phyloP scores from a whole-genome alignment of 2,329 filamentous ascomycete species.

The Colletotrichum eremochloae region DNA sequence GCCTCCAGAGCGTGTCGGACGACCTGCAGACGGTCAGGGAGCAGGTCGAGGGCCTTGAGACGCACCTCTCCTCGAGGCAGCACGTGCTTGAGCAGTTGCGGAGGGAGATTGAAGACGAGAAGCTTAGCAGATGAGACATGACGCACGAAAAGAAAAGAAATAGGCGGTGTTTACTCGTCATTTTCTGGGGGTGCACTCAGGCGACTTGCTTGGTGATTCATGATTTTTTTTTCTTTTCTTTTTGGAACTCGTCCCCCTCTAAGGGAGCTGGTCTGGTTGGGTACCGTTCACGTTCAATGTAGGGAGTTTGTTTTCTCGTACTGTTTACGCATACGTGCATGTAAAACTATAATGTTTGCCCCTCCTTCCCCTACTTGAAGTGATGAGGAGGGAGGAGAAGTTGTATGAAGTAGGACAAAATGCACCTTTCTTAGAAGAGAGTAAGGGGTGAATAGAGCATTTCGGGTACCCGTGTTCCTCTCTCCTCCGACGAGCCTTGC shows the following conservation, averaged over 20 bases:
- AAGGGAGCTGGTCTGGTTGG: conserved; percentile 20
- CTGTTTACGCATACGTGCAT: conserved; percentile 22
- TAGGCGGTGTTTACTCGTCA: background rate
- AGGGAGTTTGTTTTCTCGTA: conserved; percentile 21
- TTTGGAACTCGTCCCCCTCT: background rate
- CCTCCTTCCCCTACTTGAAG: background rate
- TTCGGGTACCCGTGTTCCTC: background rate
- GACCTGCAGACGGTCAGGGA: conserved; percentile 93
- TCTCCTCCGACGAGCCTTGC: background rate
- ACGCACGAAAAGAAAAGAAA: background rate
- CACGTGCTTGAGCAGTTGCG: conserved; percentile 81
- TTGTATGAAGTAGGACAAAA: background rate
- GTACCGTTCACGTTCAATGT: conserved; percentile 17
- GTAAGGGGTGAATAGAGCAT: background rate
- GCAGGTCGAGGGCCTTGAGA: conserved; percentile 91
- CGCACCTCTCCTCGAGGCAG: conserved; percentile 82
- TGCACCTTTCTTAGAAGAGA: background rate
- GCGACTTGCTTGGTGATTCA: conserved; percentile 9
- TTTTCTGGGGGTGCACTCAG: background rate
- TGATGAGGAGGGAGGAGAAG: background rate
- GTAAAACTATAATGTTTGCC: conserved; percentile 23
- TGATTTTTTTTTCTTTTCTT: background rate
- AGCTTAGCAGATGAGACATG: conserved; percentile 62
- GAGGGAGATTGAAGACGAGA: conserved; percentile 90
- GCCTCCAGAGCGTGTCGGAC: conserved; percentile 82